Conservation (phyloP, 169 alveolate species). For the Toxoplasma gondii region DNA sequence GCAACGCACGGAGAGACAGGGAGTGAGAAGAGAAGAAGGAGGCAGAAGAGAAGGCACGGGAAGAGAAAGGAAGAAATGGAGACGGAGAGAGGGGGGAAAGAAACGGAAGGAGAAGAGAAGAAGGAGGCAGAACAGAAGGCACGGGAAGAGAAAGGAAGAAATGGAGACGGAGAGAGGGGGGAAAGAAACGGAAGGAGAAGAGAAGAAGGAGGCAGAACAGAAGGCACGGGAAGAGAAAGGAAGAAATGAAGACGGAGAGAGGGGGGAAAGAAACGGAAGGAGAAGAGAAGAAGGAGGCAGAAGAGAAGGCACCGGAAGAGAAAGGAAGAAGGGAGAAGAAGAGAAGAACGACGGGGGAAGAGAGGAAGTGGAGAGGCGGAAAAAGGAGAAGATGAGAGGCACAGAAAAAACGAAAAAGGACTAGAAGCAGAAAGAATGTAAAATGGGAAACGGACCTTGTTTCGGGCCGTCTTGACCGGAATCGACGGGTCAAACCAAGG, state of each 20-base stretch:
- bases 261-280: neutral
- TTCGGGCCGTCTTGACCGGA: constrained; percentile 15
- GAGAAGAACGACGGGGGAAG: neutral
- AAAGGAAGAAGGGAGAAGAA: neutral
- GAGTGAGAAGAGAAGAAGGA: neutral
- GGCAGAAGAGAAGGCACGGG: neutral
- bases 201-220: no score
- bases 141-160: no score
- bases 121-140: no score
- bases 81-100: no score
- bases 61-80: neutral
- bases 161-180: no score
- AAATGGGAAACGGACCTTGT: neutral
- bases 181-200: no score
- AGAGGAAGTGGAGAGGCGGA: neutral
- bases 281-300: neutral
- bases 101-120: no score
- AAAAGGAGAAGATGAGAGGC: neutral
- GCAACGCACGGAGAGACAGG: neutral
- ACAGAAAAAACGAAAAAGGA: neutral
- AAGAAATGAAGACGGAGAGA: no score
- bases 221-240: no score
- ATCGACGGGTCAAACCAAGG: constrained; percentile 13
- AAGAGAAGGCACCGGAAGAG: neutral
- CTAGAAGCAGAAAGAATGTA: neutral